Percentiles rank a stretch among this genome's conserved stretches.
Conservation (phyloP, 768 basidiomycete species). For the Boletus barrowsii region DNA sequence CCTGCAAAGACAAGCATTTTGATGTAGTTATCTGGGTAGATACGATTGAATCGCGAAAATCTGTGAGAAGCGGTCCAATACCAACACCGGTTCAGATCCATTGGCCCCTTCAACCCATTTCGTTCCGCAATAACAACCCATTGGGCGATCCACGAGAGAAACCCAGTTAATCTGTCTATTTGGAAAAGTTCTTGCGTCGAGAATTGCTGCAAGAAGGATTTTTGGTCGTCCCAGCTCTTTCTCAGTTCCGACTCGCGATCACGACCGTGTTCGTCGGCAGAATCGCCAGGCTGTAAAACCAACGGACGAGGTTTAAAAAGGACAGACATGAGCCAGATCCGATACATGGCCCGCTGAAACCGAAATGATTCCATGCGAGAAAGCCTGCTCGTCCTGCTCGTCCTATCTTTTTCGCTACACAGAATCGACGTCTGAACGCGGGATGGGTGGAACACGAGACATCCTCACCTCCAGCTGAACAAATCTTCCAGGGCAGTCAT, state of each 20-base stretch:
- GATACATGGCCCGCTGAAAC: conserved; percentile 30
- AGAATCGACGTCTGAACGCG: background rate
- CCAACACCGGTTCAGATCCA: background rate
- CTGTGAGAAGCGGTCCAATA: background rate
- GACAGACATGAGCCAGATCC: conserved; percentile 23
- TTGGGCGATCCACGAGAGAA: background rate
- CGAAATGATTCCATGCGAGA: conserved; percentile 28
- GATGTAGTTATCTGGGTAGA: background rate
- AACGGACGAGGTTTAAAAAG: conserved; percentile 3
- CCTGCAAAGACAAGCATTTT: conserved; percentile 6
- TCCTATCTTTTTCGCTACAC: conserved; percentile 30
- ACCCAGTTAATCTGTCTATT: background rate
- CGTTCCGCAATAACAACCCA: background rate
- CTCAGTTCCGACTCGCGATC: background rate
- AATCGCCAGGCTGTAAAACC: rapidly evolving
- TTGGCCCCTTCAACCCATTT: background rate
- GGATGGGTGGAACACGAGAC: background rate
- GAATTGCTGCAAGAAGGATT: background rate
- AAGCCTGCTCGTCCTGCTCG: conserved; percentile 27
- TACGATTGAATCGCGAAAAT: background rate
- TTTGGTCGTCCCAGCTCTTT: background rate
- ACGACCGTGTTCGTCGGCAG: background rate
- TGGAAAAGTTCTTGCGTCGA: conserved; percentile 3
- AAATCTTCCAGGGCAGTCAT: conserved; percentile 33
- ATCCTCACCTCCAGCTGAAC: conserved; percentile 39